These are phyloP conservation scores for Trifolium pratense DNA, from an alignment of 306 rosid species.

Conservation along the genomic window DNA sequence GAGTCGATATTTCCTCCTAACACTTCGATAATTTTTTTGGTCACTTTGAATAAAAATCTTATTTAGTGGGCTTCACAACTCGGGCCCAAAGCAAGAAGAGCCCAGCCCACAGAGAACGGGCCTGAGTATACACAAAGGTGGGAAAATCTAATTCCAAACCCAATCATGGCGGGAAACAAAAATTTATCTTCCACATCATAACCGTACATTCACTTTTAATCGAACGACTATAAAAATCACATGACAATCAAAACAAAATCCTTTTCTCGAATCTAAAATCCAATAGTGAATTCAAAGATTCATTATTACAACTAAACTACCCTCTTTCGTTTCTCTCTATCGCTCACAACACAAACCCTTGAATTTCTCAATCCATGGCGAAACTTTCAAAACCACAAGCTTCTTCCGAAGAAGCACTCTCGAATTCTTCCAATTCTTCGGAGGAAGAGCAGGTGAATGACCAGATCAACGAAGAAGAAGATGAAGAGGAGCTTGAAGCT, in stretches of 20 bases:
- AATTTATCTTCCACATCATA: slow-evolving; percentile 18
- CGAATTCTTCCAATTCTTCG: slow-evolving; percentile 59
- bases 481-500: slow-evolving; percentile 93
- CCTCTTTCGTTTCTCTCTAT: slow-evolving; percentile 7
- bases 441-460: slow-evolving; percentile 69
- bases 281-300: slow-evolving; percentile 13
- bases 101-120: not conserved
- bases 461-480: slow-evolving; percentile 78
- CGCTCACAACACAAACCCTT: slow-evolving; percentile 44
- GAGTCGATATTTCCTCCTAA: no score
- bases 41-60: no score
- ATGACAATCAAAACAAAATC: not conserved
- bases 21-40: no score
- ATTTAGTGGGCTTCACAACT: not conserved
- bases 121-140: not conserved
- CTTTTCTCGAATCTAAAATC: no score
- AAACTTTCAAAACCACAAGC: slow-evolving; percentile 59
- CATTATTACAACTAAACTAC: not conserved
- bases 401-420: slow-evolving; percentile 80
- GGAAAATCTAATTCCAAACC: slow-evolving; percentile 26
- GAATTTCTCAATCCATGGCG: slow-evolving; percentile 61
- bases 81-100: not conserved
- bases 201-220: slow-evolving; percentile 54
- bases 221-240: slow-evolving; percentile 49
- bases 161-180: slow-evolving; percentile 64